Percentiles rank a stretch among this genome's conserved stretches.
Evolutionary conservation across 192 early-diverging fungal species (phyloP).

Genomic region (Thoreauomyces humboldtii): DNA sequence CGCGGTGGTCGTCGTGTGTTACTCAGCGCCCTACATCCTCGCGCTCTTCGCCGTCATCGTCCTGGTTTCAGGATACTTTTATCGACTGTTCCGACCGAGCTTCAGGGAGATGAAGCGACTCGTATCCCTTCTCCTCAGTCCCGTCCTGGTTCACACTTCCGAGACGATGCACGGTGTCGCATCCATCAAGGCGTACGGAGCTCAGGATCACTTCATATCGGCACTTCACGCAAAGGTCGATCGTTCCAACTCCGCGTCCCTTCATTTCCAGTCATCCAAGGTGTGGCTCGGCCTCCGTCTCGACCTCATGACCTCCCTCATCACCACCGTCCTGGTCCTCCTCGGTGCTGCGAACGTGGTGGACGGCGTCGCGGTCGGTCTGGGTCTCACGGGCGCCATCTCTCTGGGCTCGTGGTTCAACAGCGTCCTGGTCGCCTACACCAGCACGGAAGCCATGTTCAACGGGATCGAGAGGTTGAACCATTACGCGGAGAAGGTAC

Average conservation of each 20-base stretch:
- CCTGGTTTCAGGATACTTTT: background rate
- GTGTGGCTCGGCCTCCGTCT: background rate
- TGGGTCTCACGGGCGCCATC: background rate
- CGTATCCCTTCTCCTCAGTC: background rate
- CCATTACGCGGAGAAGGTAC: slow-evolving; percentile 39
- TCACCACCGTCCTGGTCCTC: slow-evolving; percentile 44
- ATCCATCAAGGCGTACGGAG: slow-evolving; percentile 12
- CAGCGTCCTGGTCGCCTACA: background rate
- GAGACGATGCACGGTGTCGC: background rate
- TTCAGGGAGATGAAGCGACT: slow-evolving; percentile 23
- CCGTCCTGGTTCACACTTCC: background rate
- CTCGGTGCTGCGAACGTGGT: background rate
- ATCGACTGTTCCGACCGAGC: slow-evolving; percentile 26
- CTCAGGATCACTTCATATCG: background rate
- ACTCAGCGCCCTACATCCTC: slow-evolving; percentile 33
- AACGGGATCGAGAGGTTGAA: slow-evolving; percentile 55
- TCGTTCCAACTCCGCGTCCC: background rate
- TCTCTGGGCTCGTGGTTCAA: background rate
- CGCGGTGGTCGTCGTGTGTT: slow-evolving; percentile 61
- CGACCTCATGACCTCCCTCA: slow-evolving; percentile 3
- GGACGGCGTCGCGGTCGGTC: background rate
- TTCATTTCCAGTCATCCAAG: background rate
- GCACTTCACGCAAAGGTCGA: slow-evolving; percentile 8
- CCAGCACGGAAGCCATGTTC: slow-evolving; percentile 39
- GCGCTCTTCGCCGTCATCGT: background rate